Base-by-base conservation (phyloP, 75 land plant genomes). In the Pinus tabuliformis region DNA sequence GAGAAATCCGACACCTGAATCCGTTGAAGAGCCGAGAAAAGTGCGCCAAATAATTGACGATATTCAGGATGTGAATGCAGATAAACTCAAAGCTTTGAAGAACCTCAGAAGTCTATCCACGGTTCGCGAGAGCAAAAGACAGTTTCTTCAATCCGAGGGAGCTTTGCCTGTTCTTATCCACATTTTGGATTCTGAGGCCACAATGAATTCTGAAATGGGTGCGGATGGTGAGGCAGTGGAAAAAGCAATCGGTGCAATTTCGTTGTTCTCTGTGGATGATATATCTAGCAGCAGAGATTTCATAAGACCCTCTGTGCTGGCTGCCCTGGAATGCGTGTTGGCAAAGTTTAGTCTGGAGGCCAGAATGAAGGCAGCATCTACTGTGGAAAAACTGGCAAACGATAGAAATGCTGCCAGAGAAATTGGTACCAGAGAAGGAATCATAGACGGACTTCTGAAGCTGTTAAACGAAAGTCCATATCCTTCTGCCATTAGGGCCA, bases 1-100 rank as follows among this genome's bases (percentile, higher is more conserved):
- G 4, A 37, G 39, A 37, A 37, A 4, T 37, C 39, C 39, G 39
- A 37, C 61, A 17, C 70, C 88, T 1, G 21, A 74, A 5, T 54
- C 77, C 22, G 92, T 89, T 16, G 5, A 1, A 5, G 74, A 45
- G 22, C 60, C 21, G 15, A 22, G 42, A 7, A 73, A 13, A 20
- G 17, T 49, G 42, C 18, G 18, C 28, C 15, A 28, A 20, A 54
- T 54, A 58, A 26, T 73, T 4, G 7, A 5, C 18, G 24, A 73
- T 30, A 14, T 73, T 37, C 21, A 49, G 1, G 21, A 52, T 6
- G 74, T 7, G 1, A 15, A 16, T 20, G 58, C 5, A 1, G 15
- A 7, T 4, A 73, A 6, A 28, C 1, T 54, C 17, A 12, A 52
- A 14, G 58, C 62, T 2, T 26, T 73, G 33, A 20, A 20, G 42